phyloP scores from a whole-genome alignment of 768 basidiomycete genomes.

The Tricholoma sp. region DNA sequence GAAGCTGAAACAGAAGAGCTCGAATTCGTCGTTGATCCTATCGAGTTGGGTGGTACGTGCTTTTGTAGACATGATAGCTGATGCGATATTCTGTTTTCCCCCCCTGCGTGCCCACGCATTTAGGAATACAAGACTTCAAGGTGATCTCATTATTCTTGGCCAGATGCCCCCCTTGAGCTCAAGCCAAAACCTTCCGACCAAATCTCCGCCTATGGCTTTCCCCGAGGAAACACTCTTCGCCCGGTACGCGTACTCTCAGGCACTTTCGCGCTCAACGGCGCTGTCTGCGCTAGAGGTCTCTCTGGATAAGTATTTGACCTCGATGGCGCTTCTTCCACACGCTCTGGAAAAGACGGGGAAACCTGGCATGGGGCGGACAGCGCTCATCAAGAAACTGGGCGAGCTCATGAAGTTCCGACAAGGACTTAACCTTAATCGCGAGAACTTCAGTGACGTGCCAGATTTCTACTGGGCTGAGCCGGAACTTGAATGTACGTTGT shows the following conservation, averaged over 20 bases:
- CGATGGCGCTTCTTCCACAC: slow-evolving; percentile 76
- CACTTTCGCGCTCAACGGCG: slow-evolving; percentile 83
- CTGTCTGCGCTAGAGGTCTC: slow-evolving; percentile 84
- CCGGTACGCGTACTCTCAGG: slow-evolving; percentile 89
- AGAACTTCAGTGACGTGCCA: slow-evolving; percentile 85
- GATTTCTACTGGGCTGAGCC: slow-evolving; percentile 97
- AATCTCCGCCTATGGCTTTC: slow-evolving; percentile 48
- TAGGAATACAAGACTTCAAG: slow-evolving; percentile 84
- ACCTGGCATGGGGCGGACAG: slow-evolving; percentile 74
- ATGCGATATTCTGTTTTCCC: slow-evolving; percentile 10
- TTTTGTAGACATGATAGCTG: slow-evolving; percentile 3
- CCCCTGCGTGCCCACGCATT: slow-evolving; percentile 1
- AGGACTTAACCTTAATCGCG: slow-evolving; percentile 82
- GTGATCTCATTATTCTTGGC: slow-evolving; percentile 89
- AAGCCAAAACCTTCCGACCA: slow-evolving; percentile 36
- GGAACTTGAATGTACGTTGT: slow-evolving; percentile 67
- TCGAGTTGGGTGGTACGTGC: slow-evolving; percentile 57
- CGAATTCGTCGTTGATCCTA: slow-evolving; percentile 89
- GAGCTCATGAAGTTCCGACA: slow-evolving; percentile 90
- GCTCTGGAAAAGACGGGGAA: slow-evolving; percentile 75
- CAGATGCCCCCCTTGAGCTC: slow-evolving; percentile 56
- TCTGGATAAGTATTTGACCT: slow-evolving; percentile 77
- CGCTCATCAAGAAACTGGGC: slow-evolving; percentile 89
- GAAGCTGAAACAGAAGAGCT: slow-evolving; percentile 85
- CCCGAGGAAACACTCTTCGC: slow-evolving; percentile 74